A percentile compares a stretch with the other conserved stretches of the same genome.
Evolutionary conservation across 345 rosid genomes (phyloP).

Genomic region (Anastatica hierochuntica): DNA sequence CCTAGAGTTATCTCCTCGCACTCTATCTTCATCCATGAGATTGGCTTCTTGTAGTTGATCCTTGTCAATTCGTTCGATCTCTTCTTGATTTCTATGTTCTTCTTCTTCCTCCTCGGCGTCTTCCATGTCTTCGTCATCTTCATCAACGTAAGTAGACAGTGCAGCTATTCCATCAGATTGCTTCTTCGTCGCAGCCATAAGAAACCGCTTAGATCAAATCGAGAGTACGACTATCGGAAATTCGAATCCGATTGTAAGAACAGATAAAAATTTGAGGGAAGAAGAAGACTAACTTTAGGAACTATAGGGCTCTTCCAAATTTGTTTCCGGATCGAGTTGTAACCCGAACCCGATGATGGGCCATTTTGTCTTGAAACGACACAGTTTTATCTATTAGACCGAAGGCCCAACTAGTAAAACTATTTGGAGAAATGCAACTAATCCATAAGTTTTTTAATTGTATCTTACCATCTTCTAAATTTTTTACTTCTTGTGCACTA

Average conservation of each 20-base stretch:
- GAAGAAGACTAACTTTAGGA: neutral
- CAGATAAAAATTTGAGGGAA: neutral
- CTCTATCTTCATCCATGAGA: conserved; percentile 31
- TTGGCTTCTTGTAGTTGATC: conserved; percentile 25
- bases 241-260: neutral
- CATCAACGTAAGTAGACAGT: conserved; percentile 72
- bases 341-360: neutral
- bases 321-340: too few species aligned
- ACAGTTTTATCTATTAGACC: neutral
- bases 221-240: neutral
- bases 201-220: neutral
- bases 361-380: neutral
- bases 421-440: too few species aligned
- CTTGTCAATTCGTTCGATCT: neutral
- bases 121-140: conserved; percentile 89
- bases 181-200: conserved; percentile 63
- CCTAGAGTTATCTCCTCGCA: conserved; percentile 26
- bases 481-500: too few species aligned
- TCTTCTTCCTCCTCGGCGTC: conserved; percentile 30
- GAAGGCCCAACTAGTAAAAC: too few species aligned
- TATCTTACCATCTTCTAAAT: too few species aligned
- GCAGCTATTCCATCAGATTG: conserved; percentile 74
- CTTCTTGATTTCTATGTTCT: conserved; percentile 22
- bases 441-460: too few species aligned
- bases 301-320: conserved; percentile 14